Conservation (phyloP, 768 basidiomycete species). For the Russula emetica region DNA sequence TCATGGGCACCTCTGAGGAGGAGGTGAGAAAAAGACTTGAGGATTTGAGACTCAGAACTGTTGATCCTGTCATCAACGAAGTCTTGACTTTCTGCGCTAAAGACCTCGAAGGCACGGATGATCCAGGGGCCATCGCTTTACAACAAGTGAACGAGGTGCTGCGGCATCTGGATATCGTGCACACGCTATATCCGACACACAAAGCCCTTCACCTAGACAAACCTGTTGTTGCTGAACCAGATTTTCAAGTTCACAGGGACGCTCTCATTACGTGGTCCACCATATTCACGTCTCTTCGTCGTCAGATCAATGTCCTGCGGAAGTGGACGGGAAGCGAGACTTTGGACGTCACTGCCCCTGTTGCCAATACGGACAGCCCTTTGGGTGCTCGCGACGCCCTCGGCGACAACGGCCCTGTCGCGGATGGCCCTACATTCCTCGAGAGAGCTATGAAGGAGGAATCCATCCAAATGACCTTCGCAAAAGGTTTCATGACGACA, state of each 20-base stretch:
- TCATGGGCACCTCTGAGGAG: slow-evolving; percentile 71
- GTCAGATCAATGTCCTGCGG: slow-evolving; percentile 73
- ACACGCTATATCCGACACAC: slow-evolving; percentile 81
- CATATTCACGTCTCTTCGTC: slow-evolving; percentile 78
- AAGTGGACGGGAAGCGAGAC: slow-evolving; percentile 94
- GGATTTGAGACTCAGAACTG: slow-evolving; percentile 74
- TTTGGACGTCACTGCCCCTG: slow-evolving; percentile 81
- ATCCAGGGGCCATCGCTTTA: slow-evolving; percentile 45
- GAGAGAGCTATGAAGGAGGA: slow-evolving; percentile 95
- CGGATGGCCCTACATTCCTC: slow-evolving; percentile 81
- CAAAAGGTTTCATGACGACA: slow-evolving; percentile 84
- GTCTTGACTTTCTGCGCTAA: slow-evolving; percentile 69
- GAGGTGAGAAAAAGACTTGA: slow-evolving; percentile 81
- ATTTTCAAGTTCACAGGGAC: slow-evolving; percentile 80
- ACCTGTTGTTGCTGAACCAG: slow-evolving; percentile 55
- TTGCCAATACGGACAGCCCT: slow-evolving; percentile 57
- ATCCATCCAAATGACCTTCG: slow-evolving; percentile 90
- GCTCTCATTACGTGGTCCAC: slow-evolving; percentile 90
- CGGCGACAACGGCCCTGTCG: slow-evolving; percentile 41
- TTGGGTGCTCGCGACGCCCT: slow-evolving; percentile 32
- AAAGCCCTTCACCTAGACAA: slow-evolving; percentile 79
- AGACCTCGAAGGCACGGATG: slow-evolving; percentile 38
- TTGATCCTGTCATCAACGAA: slow-evolving; percentile 82
- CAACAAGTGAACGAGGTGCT: slow-evolving; percentile 63
- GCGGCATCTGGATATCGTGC: slow-evolving; percentile 71